These are phyloP conservation scores for Trematosphaeria pertusa DNA, from an alignment of 2,329 filamentous ascomycete species.

Conservation along the genomic window DNA sequence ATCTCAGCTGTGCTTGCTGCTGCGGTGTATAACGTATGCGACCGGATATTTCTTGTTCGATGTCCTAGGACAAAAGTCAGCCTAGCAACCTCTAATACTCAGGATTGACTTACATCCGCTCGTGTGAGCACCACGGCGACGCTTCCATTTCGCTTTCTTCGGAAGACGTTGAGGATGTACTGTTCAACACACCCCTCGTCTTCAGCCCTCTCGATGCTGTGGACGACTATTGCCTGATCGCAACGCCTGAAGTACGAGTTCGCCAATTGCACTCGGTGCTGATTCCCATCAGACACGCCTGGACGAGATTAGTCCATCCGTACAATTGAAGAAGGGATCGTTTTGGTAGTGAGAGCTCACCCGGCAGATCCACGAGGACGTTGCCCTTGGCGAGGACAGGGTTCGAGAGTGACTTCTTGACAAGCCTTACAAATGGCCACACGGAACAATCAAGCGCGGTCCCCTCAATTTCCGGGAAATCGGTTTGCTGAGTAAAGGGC, in stretches of 20 bases:
- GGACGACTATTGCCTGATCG: constrained; percentile 4
- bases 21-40: background rate
- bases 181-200: constrained; percentile 3
- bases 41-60: background rate
- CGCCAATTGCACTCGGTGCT: background rate
- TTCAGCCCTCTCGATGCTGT: constrained; percentile 3
- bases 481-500: constrained; percentile 18
- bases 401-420: constrained; percentile 9
- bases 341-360: no score
- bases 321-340: no score
- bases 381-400: constrained; percentile 1
- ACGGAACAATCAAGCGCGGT: constrained; percentile 21
- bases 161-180: background rate
- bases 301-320: no score
- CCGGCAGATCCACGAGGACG: constrained; percentile 3
- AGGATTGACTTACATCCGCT: constrained; percentile 2
- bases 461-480: constrained; percentile 13
- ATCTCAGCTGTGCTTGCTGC: background rate
- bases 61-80: background rate
- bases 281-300: constrained; percentile 1
- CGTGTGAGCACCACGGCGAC: constrained; percentile 3
- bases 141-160: constrained; percentile 4
- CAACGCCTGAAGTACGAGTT: background rate
- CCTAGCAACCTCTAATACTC: background rate
- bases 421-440: constrained; percentile 30